Base-by-base conservation (phyloP, 2,329 filamentous ascomycete species). In the Myriosclerotinia duriaeana region DNA sequence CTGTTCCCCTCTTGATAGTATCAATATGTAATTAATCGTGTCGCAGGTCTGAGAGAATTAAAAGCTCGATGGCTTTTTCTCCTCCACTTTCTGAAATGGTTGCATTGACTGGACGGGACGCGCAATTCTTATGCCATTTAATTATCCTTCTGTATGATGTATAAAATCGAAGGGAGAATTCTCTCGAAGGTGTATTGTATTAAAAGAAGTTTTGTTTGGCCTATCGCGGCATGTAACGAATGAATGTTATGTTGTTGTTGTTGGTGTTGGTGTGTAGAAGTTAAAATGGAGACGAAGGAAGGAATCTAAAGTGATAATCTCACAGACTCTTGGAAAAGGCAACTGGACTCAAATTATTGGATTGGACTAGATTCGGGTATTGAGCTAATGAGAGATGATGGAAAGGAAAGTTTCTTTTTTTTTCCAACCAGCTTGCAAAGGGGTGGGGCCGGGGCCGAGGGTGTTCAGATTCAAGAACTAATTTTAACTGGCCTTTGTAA, bases 1-100 rank as follows among this genome's bases (percentile, higher is more conserved):
- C 70, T 73, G 67, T 62, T 68, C 67, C 66, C 46, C 58, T 63
- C 54, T 66, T 62, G 68, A 62, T 59, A 63, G 58, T 66, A 66
- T 67, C 66, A 65, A 61, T 66, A 44, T 26, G 64, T 55, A 65
- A 55, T 66, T 58, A 53, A 55, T 68, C 52, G 67, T 63, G 48
- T 66, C 64, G 65, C 62, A 53, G 52, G 58, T 62, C 53, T 26
- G 67, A 53, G 58, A 66, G 67, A 54, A 48, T 65, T n/a, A 65
- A 66, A 64, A 68, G 66, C 60, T 69, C 60, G 56, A 65, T 69
- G 60, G 67, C 66, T 68, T 65, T 62, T 68, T 59, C 64, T 68
- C 54, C 60, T 65, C 64, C 52, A 65, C 65, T 70, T 66, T 50
- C 61, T 53, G 65, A 36, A 44, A 61, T 59, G 61, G 42, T 66